Conservation (phyloP, 2,329 filamentous ascomycete genomes). For the Cladophialophora bantiana region DNA sequence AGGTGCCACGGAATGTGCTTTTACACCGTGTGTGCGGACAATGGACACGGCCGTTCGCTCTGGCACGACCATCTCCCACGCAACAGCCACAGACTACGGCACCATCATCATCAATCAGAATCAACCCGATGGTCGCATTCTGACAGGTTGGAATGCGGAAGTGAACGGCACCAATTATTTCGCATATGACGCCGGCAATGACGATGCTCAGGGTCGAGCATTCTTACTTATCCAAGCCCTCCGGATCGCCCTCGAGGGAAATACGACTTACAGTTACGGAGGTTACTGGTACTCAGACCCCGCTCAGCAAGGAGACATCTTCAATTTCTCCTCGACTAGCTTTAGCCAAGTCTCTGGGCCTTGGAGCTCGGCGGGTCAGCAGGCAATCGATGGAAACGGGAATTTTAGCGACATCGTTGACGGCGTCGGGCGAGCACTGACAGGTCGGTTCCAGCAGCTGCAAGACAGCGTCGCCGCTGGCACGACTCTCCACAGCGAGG, state of each 20-base stretch:
- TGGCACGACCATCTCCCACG: slow-evolving; percentile 9
- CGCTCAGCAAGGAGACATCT: slow-evolving; percentile 4
- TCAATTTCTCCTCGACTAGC: slow-evolving; percentile 18
- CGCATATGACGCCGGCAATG: slow-evolving; percentile 34
- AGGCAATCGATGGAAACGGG: slow-evolving; percentile 27
- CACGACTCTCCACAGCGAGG: slow-evolving; percentile 17
- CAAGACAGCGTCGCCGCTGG: slow-evolving; percentile 19
- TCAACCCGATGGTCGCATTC: slow-evolving; percentile 17
- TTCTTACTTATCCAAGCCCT: slow-evolving; percentile 26
- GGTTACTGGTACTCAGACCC: slow-evolving; percentile 29
- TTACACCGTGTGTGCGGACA: slow-evolving; percentile 29
- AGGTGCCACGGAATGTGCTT: slow-evolving; percentile 22
- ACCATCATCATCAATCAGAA: slow-evolving; percentile 9
- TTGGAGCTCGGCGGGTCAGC: slow-evolving; percentile 28
- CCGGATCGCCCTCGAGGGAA: slow-evolving; percentile 28
- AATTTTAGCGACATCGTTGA: slow-evolving; percentile 26
- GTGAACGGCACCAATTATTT: slow-evolving; percentile 47
- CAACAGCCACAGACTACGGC: slow-evolving; percentile 19
- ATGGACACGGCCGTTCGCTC: slow-evolving; percentile 18
- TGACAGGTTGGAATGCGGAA: slow-evolving; percentile 22
- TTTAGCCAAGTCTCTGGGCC: slow-evolving; percentile 20
- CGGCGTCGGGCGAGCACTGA: slow-evolving; percentile 23
- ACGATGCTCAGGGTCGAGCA: slow-evolving; percentile 21
- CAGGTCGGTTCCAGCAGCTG: slow-evolving; percentile 28
- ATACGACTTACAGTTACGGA: slow-evolving; percentile 26